These are phyloP conservation scores for Suhomyces atakaporum DNA, from an alignment of 1,139 yeast genomes.

Conservation along the genomic window DNA sequence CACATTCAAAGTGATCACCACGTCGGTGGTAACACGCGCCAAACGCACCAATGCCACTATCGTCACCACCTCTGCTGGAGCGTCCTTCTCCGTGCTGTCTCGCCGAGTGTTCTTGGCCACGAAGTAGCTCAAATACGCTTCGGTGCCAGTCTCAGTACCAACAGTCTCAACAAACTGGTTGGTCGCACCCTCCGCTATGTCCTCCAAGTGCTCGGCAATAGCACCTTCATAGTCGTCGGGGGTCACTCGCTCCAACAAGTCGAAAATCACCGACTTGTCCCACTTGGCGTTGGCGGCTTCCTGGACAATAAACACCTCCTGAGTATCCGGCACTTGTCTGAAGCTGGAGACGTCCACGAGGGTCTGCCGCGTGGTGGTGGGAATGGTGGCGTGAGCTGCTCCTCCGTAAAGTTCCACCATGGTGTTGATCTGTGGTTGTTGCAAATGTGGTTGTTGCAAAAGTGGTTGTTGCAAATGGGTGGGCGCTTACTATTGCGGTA, in stretches of 20 bases:
- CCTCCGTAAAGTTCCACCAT: conserved; percentile 65
- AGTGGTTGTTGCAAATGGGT: neutral
- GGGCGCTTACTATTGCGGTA: no score
- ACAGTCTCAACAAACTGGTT: conserved; percentile 14
- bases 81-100: conserved; percentile 51
- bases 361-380: conserved; percentile 30
- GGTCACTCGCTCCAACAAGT: conserved; percentile 63
- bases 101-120: conserved; percentile 33
- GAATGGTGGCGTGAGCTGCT: conserved; percentile 60
- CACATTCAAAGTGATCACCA: conserved; percentile 59
- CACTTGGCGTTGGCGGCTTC: conserved; percentile 34
- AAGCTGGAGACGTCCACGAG: conserved; percentile 71
- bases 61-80: conserved; percentile 32
- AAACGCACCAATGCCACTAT: conserved; percentile 58
- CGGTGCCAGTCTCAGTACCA: conserved; percentile 14
- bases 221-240: conserved; percentile 36
- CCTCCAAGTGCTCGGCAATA: conserved; percentile 44
- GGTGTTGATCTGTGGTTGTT: no score
- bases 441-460: conserved; percentile 1
- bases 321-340: conserved; percentile 85
- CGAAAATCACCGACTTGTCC: conserved; percentile 69
- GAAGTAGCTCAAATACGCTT: conserved; percentile 15
- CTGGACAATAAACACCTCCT: conserved; percentile 70
- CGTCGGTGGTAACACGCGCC: conserved; percentile 56
- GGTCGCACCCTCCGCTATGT: conserved; percentile 28